Evolutionary conservation across 306 rosid genomes (phyloP).

Genomic region (Ammopiptanthus mongolicus): DNA sequence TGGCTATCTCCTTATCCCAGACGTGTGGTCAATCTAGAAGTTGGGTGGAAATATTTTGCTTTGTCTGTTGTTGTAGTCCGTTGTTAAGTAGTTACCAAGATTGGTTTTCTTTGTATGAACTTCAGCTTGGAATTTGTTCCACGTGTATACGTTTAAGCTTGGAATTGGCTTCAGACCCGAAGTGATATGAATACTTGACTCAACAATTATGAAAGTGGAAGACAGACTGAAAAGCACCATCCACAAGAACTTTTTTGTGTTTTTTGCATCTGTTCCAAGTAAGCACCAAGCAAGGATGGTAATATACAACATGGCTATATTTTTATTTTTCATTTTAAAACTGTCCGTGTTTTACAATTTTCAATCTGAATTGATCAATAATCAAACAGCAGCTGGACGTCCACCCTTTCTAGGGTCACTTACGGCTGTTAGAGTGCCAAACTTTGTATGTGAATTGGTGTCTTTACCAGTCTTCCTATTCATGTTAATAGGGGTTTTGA

Average conservation of each 20-base stretch:
- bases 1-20: background rate
- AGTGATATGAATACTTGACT: background rate
- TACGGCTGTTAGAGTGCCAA: slow-evolving; percentile 68
- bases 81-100: background rate
- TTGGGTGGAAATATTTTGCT: background rate
- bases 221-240: background rate
- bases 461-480: slow-evolving; percentile 34
- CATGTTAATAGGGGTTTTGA: slow-evolving; percentile 20
- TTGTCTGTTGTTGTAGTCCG: too few species aligned
- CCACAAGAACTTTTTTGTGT: background rate
- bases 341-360: background rate
- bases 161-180: background rate
- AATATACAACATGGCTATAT: background rate
- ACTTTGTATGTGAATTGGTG: slow-evolving; percentile 11
- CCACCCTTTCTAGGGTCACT: slow-evolving; percentile 92
- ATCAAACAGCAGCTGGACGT: slow-evolving; percentile 60
- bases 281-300: background rate
- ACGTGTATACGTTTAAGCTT: background rate
- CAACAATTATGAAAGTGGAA: background rate
- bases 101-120: background rate
- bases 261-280: background rate
- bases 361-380: slow-evolving; percentile 1
- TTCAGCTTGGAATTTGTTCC: background rate
- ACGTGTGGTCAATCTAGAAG: background rate
- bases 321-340: background rate